Base-by-base conservation (phyloP, 176 grass and related monocot genomes). In the Stipa capillata region DNA sequence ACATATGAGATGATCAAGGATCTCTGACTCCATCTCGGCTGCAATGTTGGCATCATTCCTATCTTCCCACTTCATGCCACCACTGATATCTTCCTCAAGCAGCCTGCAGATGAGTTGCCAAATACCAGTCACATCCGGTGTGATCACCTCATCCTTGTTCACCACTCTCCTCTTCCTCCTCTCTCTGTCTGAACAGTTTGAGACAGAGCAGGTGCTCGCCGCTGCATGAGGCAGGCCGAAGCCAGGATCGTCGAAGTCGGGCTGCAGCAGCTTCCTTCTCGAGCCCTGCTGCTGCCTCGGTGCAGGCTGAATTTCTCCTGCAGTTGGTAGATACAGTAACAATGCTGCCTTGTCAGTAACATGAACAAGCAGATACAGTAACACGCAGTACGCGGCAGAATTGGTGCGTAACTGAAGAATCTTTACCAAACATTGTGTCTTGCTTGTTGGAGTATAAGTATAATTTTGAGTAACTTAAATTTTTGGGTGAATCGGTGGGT, bases 1-100 rank as follows among this genome's bases (percentile, higher is more conserved):
- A 20, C 9, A n/a, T 6, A 91, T 42, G 40, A 94, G 72, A 23
- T 74, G 60, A 54, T 89, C 83, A 49, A 91, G 65, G 25, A 89
- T 49, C 6, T 21, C 80, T 5, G 36, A 23, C 5, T 42, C 88
- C 12, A 91, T 61, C 17, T 63, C 76, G 0, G 76, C 59, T 37
- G 50, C 80, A 2, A 82, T 35, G 23, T 79, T 18, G 23, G 15
- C 24, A 13, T 4, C 67, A 29, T 74, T 72, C 11, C 59, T 80
- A 3, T 31, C 2, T 8, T 32, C 3, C 91, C 87, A 88, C 7
- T 44, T 28, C 14, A 67, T 25, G 51, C 33, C 50, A 33, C 33
- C 50, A 33, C 44, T 86, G 3, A 91, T 24, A 48, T 84, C 86
- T 10, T 89, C 58, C 66, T 82, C 86, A 16, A 77, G 66, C 24